Conservation (phyloP, 225 moss, liverwort and hornwort genomes). For the Marchantia paleacea region DNA sequence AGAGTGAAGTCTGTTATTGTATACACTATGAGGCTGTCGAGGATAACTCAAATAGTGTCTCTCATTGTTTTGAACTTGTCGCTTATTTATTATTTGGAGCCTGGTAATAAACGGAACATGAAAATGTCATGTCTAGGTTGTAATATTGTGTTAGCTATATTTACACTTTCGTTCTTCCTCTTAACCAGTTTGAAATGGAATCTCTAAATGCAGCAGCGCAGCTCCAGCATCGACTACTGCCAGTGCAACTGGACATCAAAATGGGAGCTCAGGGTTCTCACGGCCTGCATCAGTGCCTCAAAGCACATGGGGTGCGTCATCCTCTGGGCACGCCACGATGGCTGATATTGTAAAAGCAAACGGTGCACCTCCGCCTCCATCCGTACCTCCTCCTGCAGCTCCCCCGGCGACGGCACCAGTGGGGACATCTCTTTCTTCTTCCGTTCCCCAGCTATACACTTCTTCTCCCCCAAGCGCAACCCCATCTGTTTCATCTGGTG, state of each 20-base stretch:
- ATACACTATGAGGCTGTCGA: too few species aligned
- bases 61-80: too few species aligned
- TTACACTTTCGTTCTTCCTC: background rate
- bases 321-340: constrained; percentile 51
- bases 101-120: too few species aligned
- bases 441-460: constrained; percentile 31
- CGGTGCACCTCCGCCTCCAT: constrained; percentile 30
- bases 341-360: constrained; percentile 57
- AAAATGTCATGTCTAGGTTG: too few species aligned
- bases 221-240: constrained; percentile 15
- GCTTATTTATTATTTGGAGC: too few species aligned
- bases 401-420: constrained; percentile 27
- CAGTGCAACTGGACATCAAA: constrained; percentile 24
- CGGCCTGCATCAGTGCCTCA: constrained; percentile 35
- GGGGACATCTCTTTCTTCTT: constrained; percentile 32
- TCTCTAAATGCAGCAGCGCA: constrained; percentile 15
- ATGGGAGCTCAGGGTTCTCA: constrained; percentile 30
- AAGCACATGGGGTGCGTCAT: constrained; percentile 39
- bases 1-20: too few species aligned
- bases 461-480: constrained; percentile 16
- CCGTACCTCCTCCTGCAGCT: constrained; percentile 22
- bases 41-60: too few species aligned
- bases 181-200: background rate
- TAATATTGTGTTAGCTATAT: too few species aligned
- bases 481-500: constrained; percentile 43